Evolutionary conservation across 169 alveolate species (phyloP), one percentile per base, ranked within the genome.

Genomic region (Plasmodium inui): DNA sequence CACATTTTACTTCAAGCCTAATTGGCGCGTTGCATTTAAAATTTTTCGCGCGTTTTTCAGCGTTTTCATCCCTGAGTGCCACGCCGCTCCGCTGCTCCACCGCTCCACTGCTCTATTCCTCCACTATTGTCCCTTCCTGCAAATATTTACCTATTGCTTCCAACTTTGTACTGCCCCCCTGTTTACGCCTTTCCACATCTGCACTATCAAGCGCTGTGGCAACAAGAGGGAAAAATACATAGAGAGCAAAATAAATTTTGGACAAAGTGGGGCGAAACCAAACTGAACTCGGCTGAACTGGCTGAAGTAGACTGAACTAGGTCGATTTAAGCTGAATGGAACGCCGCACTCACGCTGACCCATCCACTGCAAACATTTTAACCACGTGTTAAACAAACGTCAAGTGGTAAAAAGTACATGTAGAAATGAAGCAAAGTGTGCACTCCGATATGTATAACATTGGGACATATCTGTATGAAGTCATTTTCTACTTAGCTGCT

Each of bases 1-100:
- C 76, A 53, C 50, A 81, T 46, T 26, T 46, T 80, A 44, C 86
- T 80, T 80, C 78, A 81, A 12, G 22, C 67, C 55, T 22, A 37
- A 81, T 26, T 50, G 32, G 41, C 3, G 61, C 39, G 53, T 50
- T 30, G 78, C 30, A 28, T 55, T 78, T 30, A 50, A 26, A 30
- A 50, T 9, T 55, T 30, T 19, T 28, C 39, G 37, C 67, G 32
- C 32, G 55, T 41, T 28, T 80, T 50, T 6, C 72, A 12, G 30
- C 55, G 61, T 81, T 50, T 53, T 44, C 39, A 37, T 12, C 28
- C 44, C 9, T 61, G 3, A 26, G 4, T 61, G 32, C 7, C 4
- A 22, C 71, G 7, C 17, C 4, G n/a, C 26, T 12, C 28, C 22
- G 3, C 1, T 55, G 28, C 71, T 55, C 22, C n/a, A 3, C 2